Percentiles rank a stretch among this genome's conserved stretches.
phyloP scores from a whole-genome alignment of 1,139 yeast genomes.

The Blastobotrys apis region DNA sequence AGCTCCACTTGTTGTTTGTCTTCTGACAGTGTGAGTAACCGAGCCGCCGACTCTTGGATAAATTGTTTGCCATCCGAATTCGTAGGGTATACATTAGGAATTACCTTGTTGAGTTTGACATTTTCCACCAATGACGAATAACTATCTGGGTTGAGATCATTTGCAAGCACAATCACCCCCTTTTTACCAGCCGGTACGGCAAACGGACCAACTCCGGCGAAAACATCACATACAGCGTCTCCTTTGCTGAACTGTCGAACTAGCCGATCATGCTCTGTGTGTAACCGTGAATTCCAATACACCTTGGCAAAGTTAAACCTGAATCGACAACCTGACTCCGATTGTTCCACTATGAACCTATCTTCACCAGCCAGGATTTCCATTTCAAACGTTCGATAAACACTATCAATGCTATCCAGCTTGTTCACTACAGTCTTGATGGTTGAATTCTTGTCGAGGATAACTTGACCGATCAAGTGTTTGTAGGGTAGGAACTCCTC shows the following conservation, averaged over 20 bases:
- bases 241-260: conserved; percentile 52
- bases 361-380: conserved; percentile 79
- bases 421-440: conserved; percentile 93
- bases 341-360: conserved; percentile 76
- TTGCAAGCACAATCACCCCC: conserved; percentile 75
- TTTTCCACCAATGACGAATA: conserved; percentile 65
- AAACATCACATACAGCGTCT: conserved; percentile 86
- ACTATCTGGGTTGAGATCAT: conserved; percentile 89
- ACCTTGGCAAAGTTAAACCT: conserved; percentile 87
- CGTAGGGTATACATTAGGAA: conserved; percentile 53
- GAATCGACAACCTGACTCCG: conserved; percentile 82
- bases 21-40: conserved; percentile 40
- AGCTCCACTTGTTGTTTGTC: conserved; percentile 25
- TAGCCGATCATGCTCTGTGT: conserved; percentile 87
- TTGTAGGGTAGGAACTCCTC: conserved; percentile 85
- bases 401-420: conserved; percentile 77
- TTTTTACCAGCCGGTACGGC: conserved; percentile 94
- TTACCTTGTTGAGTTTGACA: conserved; percentile 59
- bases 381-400: conserved; percentile 90
- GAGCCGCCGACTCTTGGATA: conserved; percentile 55
- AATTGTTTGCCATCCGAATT: conserved; percentile 83
- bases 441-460: conserved; percentile 75
- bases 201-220: conserved; percentile 99
- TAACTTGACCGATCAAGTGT: conserved; percentile 77
- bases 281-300: conserved; percentile 95